These are phyloP conservation scores for Daldinia vernicosa DNA, from an alignment of 495 filamentous ascomycete species.

Conservation along the genomic window DNA sequence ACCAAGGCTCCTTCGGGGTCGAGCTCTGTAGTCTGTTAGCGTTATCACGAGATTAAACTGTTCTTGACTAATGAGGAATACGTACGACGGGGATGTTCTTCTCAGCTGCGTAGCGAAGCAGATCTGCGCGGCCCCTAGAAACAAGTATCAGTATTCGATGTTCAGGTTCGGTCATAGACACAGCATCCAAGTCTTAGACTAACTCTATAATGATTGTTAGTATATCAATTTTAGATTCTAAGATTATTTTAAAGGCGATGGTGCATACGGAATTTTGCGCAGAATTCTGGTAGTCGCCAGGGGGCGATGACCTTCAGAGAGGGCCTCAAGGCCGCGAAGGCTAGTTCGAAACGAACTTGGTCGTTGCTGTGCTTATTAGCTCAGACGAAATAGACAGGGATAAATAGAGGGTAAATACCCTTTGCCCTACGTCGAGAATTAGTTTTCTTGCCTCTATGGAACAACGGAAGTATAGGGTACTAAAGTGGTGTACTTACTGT, in stretches of 20 bases:
- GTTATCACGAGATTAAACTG: too few species aligned
- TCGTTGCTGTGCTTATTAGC: not conserved
- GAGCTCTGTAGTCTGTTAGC: slow-evolving; percentile 46
- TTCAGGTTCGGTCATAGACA: not conserved
- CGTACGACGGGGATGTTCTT: slow-evolving; percentile 80
- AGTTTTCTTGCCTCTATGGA: not conserved
- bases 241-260: slow-evolving; percentile 37
- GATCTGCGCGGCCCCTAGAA: slow-evolving; percentile 84
- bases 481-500: not conserved
- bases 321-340: slow-evolving; percentile 68
- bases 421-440: not conserved
- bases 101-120: slow-evolving; percentile 84
- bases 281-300: slow-evolving; percentile 87
- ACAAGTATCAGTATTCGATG: not conserved
- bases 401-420: not conserved
- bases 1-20: slow-evolving; percentile 83
- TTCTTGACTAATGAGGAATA: not conserved
- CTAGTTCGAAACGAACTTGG: slow-evolving; percentile 1
- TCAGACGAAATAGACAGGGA: not conserved
- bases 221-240: not conserved
- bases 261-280: slow-evolving; percentile 56
- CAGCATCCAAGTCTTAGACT: not conserved
- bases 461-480: not conserved
- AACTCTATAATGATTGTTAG: not conserved
- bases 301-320: slow-evolving; percentile 87